These are phyloP conservation scores for Paramecium pentaurelia DNA, from an alignment of 73 alveolate species.

Conservation along the genomic window DNA sequence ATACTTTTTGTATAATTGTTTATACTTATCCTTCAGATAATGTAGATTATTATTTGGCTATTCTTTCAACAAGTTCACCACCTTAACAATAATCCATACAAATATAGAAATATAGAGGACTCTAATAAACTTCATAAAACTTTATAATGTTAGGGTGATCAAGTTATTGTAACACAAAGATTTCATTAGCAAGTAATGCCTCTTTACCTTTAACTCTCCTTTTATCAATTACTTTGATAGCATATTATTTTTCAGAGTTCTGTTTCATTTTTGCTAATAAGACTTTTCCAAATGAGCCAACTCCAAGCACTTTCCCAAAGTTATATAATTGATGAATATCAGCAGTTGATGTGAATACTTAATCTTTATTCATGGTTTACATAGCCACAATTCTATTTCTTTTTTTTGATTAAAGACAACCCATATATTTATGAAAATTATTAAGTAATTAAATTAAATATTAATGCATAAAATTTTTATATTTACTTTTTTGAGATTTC, in stretches of 20 bases:
- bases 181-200: constrained; percentile 25
- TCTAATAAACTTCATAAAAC: constrained; percentile 43
- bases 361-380: constrained; percentile 10
- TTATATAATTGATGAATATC: constrained; percentile 4
- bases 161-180: neutral
- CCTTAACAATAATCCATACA: constrained; percentile 40
- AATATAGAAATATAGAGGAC: constrained; percentile 25
- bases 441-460: neutral
- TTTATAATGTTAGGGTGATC: constrained; percentile 48
- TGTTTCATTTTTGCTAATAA: constrained; percentile 20
- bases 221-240: constrained; percentile 24
- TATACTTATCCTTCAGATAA: neutral
- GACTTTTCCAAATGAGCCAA: constrained; percentile 30
- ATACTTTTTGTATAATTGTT: neutral
- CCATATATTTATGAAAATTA: neutral
- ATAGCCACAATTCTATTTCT: constrained; percentile 20
- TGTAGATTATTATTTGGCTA: neutral
- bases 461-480: neutral
- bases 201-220: constrained; percentile 8
- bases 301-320: constrained; percentile 8
- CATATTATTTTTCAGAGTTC: neutral
- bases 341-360: constrained; percentile 13
- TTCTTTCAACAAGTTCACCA: constrained; percentile 34
- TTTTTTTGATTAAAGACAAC: neutral
- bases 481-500: constrained; percentile 28